phyloP scores from a whole-genome alignment of 1,284 basidiomycete species.

The Ceratobasidium sp. region DNA sequence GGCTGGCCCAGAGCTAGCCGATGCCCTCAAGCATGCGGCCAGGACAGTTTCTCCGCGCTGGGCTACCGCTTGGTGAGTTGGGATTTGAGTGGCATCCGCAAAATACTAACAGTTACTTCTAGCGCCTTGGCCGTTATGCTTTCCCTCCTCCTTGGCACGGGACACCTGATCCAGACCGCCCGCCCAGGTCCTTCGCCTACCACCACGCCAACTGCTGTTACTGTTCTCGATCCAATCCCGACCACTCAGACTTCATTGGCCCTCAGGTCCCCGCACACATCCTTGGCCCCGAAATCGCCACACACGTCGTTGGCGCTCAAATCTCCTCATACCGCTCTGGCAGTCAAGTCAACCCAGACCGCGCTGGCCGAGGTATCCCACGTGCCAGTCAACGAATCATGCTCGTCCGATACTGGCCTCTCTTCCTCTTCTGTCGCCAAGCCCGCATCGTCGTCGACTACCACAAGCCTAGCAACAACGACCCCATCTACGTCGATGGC shows the following conservation, averaged over 20 bases:
- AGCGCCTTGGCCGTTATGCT: conserved; percentile 31
- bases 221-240: not conserved
- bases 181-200: not conserved
- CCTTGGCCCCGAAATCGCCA: conserved; percentile 6
- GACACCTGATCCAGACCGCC: conserved; percentile 14
- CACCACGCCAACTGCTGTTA: not conserved
- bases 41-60: conserved; percentile 9
- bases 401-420: conserved; percentile 5
- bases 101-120: not conserved
- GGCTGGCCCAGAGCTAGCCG: conserved; percentile 18
- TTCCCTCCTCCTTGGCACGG: conserved; percentile 22
- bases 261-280: conserved; percentile 12
- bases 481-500: not conserved
- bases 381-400: conserved; percentile 21
- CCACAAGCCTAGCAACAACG: conserved; percentile 2
- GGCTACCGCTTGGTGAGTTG: conserved; percentile 30
- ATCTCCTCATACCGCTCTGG: conserved; percentile 25
- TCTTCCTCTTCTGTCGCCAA: not conserved
- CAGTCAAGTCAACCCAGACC: conserved; percentile 23
- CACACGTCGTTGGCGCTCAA: conserved; percentile 26
- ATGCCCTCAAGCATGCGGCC: conserved; percentile 10
- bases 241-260: conserved; percentile 13
- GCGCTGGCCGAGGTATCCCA: conserved; percentile 1
- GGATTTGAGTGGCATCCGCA: not conserved
- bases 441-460: not conserved